Conservation (phyloP, 1,284 basidiomycete genomes). For the Polyporus tsugae region DNA sequence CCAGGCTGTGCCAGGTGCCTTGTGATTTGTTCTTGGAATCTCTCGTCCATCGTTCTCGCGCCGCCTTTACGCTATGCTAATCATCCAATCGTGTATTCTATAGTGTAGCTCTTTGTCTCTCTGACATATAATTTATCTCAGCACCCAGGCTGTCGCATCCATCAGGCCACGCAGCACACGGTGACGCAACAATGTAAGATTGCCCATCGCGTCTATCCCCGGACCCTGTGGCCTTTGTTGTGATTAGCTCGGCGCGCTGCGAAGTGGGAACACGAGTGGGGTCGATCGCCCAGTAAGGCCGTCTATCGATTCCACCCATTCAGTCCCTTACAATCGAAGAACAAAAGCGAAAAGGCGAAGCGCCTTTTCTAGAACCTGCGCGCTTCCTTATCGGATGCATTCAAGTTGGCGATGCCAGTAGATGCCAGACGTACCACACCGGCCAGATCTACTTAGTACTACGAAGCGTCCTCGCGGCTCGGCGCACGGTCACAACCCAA, state of each 20-base stretch:
- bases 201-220: background rate
- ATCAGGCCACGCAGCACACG: background rate
- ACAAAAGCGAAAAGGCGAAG: constrained; percentile 7
- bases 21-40: constrained; percentile 16
- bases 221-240: constrained; percentile 17
- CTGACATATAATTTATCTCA: constrained; percentile 28
- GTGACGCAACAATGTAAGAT: constrained; percentile 21
- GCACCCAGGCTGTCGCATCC: background rate
- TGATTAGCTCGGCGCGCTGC: constrained; percentile 25
- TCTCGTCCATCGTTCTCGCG: constrained; percentile 10
- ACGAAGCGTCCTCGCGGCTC: background rate
- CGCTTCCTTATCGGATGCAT: constrained; percentile 26
- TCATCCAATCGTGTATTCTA: constrained; percentile 22
- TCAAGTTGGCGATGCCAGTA: background rate
- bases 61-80: constrained; percentile 24
- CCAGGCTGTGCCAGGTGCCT: constrained; percentile 14
- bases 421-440: background rate
- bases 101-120: constrained; percentile 21
- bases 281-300: constrained; percentile 1
- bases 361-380: constrained; percentile 18
- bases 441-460: constrained; percentile 8
- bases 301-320: constrained; percentile 25
- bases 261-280: constrained; percentile 9
- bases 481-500: background rate
- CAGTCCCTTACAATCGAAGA: constrained; percentile 9